Evolutionary conservation across 164 flowering plant species (phyloP).

Genomic region (Liquidambar formosana): DNA sequence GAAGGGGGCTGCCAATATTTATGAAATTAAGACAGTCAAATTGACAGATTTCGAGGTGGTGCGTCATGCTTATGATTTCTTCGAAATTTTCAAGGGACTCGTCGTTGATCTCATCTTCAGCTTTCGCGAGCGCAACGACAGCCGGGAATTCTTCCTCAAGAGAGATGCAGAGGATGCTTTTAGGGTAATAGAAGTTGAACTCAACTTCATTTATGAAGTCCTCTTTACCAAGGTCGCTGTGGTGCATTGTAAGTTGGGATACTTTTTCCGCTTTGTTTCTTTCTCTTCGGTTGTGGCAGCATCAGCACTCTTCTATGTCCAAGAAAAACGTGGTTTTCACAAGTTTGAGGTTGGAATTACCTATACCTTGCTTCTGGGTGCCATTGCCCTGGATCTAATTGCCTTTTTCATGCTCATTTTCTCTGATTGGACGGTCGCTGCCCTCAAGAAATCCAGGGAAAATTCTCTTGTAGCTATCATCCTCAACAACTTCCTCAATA

Average conservation of each 20-base stretch:
- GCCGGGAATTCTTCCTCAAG: constrained; percentile 28
- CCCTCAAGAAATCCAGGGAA: not conserved
- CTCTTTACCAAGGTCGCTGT: constrained; percentile 39
- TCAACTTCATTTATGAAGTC: too few relatives aligned
- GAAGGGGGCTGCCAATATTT: not conserved
- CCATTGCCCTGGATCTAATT: constrained; percentile 32
- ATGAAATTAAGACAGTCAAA: not conserved
- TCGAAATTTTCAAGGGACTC: constrained; percentile 36
- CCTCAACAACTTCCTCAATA: not conserved
- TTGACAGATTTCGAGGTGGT: constrained; percentile 15
- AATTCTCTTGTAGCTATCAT: not conserved
- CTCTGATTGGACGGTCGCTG: constrained; percentile 43
- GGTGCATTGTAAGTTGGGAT: constrained; percentile 20
- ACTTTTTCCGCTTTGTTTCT: constrained; percentile 22
- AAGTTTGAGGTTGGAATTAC: constrained; percentile 32
- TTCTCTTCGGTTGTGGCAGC: constrained; percentile 16
- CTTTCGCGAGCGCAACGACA: constrained; percentile 35
- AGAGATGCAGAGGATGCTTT: constrained; percentile 27
- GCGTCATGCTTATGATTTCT: constrained; percentile 27
- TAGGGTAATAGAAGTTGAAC: constrained; percentile 38
- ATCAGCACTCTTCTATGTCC: constrained; percentile 18
- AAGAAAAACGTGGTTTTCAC: constrained; percentile 1
- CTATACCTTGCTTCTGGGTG: constrained; percentile 43
- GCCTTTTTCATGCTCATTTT: constrained; percentile 30
- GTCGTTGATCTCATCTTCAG: too few relatives aligned